phyloP scores from a whole-genome alignment of 768 basidiomycete genomes.

The Leucocoprinus sp. region DNA sequence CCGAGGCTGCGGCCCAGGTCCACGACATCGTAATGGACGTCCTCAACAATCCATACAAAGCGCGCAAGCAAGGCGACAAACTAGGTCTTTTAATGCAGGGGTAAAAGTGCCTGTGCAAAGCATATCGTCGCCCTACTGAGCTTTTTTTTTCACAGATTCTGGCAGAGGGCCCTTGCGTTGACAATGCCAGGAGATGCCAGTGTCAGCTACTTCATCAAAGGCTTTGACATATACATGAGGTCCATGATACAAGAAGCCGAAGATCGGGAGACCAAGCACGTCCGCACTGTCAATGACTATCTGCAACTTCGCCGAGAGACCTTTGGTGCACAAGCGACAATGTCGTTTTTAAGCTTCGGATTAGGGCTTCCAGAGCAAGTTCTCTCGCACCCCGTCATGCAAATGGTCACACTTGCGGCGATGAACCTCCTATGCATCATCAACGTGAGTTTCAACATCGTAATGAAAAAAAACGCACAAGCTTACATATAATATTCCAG shows the following conservation, averaged over 20 bases:
- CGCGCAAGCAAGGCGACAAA: slow-evolving; percentile 14
- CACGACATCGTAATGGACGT: slow-evolving; percentile 16
- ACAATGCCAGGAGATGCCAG: slow-evolving; percentile 7
- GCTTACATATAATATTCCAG: slow-evolving; percentile 8
- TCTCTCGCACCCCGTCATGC: slow-evolving; percentile 14
- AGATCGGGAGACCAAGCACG: slow-evolving; percentile 9
- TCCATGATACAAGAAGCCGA: slow-evolving; percentile 15
- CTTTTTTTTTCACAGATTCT: slow-evolving; percentile 8
- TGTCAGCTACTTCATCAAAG: slow-evolving; percentile 12
- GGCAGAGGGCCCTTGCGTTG: slow-evolving; percentile 12
- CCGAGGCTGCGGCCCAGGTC: slow-evolving; percentile 10
- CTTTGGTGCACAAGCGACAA: slow-evolving; percentile 14
- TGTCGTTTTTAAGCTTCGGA: slow-evolving; percentile 14
- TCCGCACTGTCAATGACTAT: slow-evolving; percentile 14
- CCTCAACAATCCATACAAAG: slow-evolving; percentile 16
- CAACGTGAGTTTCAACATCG: slow-evolving; percentile 11
- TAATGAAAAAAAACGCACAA: background rate
- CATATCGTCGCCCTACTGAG: background rate
- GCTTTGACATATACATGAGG: slow-evolving; percentile 14
- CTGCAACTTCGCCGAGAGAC: slow-evolving; percentile 14
- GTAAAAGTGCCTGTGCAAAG: background rate
- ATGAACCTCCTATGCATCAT: slow-evolving; percentile 14
- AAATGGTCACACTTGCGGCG: slow-evolving; percentile 10
- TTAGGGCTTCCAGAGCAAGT: slow-evolving; percentile 18
- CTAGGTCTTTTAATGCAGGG: slow-evolving; percentile 4